Conservation (phyloP, 768 basidiomycete genomes). For the Brasilioporus rufonigricans region DNA sequence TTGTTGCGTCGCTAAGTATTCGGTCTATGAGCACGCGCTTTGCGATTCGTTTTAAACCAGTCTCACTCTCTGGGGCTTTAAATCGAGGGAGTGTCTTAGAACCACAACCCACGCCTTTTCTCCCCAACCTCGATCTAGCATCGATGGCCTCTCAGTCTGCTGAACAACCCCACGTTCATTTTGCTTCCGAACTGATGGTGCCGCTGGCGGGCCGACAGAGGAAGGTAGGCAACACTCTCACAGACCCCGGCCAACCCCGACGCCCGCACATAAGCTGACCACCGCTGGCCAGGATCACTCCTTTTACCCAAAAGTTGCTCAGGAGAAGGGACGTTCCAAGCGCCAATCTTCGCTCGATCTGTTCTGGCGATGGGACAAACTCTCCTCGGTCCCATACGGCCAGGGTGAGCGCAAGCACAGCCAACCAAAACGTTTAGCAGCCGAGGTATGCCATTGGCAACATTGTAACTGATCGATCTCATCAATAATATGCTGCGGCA, state of each 20-base stretch:
- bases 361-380: slow-evolving; percentile 34
- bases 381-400: slow-evolving; percentile 23
- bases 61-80: background rate
- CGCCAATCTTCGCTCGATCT: slow-evolving; percentile 36
- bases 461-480: background rate
- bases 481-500: background rate
- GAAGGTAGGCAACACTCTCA: slow-evolving; percentile 23
- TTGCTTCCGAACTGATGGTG: slow-evolving; percentile 30
- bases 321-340: slow-evolving; percentile 34
- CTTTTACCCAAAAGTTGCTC: slow-evolving; percentile 42
- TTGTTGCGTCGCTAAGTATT: background rate
- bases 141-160: slow-evolving; percentile 21
- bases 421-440: background rate
- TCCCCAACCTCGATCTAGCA: slow-evolving; percentile 13
- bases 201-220: slow-evolving; percentile 34
- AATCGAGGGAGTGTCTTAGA: background rate
- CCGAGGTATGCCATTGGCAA: slow-evolving; percentile 8
- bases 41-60: slow-evolving; percentile 10
- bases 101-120: background rate
- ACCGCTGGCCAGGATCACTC: slow-evolving; percentile 20
- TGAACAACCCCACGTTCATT: slow-evolving; percentile 29
- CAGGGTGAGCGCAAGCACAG: background rate
- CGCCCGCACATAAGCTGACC: background rate
- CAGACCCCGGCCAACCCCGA: background rate
- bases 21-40: background rate